A percentile compares a stretch with the other conserved stretches of the same genome.
Conservation (phyloP, 2,329 filamentous ascomycete species). For the Bipolaris sorokiniana region DNA sequence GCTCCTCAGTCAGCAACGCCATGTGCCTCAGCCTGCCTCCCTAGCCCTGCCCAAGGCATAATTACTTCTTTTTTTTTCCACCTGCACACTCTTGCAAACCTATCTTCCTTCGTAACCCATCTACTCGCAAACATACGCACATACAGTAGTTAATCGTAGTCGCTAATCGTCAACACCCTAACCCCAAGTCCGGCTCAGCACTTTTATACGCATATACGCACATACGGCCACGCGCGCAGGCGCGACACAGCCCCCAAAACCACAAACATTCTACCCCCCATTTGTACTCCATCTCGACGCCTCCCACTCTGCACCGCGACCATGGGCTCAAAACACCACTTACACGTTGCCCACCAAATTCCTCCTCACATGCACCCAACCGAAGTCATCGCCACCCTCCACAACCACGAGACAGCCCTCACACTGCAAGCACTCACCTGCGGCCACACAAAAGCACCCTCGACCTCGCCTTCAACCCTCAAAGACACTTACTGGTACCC, state of each 20-base stretch:
- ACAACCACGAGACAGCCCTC: constrained; percentile 45
- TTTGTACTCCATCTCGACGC: neutral
- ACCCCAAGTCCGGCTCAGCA: neutral
- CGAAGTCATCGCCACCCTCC: constrained; percentile 39
- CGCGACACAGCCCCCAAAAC: neutral
- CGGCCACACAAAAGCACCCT: constrained; percentile 34
- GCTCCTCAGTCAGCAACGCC: constrained; percentile 16
- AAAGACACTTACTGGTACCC: constrained; percentile 48
- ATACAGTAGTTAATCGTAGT: constrained; percentile 9
- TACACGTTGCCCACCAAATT: constrained; percentile 41
- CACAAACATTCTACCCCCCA: neutral
- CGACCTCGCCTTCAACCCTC: constrained; percentile 28
- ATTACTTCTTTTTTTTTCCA: neutral
- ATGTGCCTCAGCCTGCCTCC: constrained; percentile 12
- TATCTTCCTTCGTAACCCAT: neutral
- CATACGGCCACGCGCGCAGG: neutral
- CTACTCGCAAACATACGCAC: neutral
- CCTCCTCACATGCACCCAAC: constrained; percentile 34
- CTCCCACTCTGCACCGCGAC: no score
- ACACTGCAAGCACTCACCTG: constrained; percentile 44
- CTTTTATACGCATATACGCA: neutral
- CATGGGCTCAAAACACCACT: constrained; percentile 41
- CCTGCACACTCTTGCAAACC: neutral
- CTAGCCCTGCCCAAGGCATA: constrained; percentile 3
- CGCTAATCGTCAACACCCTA: constrained; percentile 6